A percentile compares a stretch with the other conserved stretches of the same genome.
Evolutionary conservation across 106 monocot species (phyloP).

Genomic region (Dendrobium chrysotoxum): DNA sequence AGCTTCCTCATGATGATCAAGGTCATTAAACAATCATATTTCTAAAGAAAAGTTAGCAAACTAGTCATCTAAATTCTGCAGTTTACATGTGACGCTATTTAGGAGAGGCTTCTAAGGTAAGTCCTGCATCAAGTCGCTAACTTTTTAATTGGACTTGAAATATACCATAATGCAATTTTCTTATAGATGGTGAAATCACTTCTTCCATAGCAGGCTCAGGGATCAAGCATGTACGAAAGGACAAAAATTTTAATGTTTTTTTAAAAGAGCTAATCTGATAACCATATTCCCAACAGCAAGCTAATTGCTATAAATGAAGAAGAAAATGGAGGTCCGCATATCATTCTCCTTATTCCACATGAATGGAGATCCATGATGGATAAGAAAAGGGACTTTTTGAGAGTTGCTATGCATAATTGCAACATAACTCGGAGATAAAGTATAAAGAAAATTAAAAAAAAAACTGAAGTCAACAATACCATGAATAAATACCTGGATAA

Average conservation of each 20-base stretch:
- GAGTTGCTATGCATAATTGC: not conserved
- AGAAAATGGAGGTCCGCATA: not conserved
- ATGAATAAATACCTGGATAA: conserved; percentile 48
- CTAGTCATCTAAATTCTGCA: not conserved
- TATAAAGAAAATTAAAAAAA: not conserved
- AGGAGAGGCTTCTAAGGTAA: not conserved
- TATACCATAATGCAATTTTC: not conserved
- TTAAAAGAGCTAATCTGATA: not conserved
- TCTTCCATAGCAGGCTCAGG: not conserved
- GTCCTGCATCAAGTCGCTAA: not conserved
- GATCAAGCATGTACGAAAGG: not conserved
- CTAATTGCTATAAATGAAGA: not conserved
- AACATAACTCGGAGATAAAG: not conserved
- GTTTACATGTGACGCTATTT: not conserved
- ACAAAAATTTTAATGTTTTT: not conserved
- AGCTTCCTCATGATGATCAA: not conserved
- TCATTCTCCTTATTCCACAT: not conserved
- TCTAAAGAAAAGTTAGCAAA: not conserved
- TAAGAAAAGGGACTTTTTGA: not conserved
- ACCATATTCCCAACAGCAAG: not conserved
- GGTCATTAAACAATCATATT: not conserved
- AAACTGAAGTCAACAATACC: not conserved
- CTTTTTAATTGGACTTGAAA: not conserved
- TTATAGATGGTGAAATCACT: not conserved
- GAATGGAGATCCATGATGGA: not conserved